Conservation (phyloP, 305 asterid genomes). For the Salvia sclarea region DNA sequence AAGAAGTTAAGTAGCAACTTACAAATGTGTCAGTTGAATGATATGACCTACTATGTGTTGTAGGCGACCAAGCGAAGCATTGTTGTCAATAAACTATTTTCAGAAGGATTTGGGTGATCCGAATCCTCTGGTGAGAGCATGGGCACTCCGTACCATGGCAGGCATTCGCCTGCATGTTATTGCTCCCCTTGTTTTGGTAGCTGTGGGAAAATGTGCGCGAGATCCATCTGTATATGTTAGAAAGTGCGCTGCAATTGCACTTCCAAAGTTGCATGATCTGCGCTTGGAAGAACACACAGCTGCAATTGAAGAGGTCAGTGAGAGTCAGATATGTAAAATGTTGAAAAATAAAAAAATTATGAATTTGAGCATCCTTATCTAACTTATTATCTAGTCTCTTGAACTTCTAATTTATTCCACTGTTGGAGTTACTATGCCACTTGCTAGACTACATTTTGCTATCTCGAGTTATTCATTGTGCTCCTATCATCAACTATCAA, state of each 20-base stretch:
- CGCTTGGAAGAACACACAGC: constrained; percentile 76
- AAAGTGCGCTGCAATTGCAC: constrained; percentile 96
- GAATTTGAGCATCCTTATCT: not conserved
- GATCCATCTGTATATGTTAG: constrained; percentile 95
- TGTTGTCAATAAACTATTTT: constrained; percentile 88
- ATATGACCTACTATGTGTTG: constrained; percentile 20
- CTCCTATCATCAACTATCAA: not conserved
- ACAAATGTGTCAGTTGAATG: constrained; percentile 16
- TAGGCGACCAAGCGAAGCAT: constrained; percentile 91
- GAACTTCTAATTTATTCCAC: not conserved
- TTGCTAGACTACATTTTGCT: constrained; percentile 19
- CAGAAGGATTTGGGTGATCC: constrained; percentile 97
- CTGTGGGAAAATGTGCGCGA: constrained; percentile 87
- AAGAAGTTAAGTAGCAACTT: not conserved
- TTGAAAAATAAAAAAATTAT: not conserved
- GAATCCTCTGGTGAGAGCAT: constrained; percentile 89
- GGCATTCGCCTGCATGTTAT: constrained; percentile 90
- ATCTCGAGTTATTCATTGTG: constrained; percentile 6
- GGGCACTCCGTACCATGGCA: constrained; percentile 98
- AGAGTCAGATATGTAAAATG: not conserved
- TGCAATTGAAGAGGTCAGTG: constrained; percentile 73
- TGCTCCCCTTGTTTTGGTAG: constrained; percentile 80
- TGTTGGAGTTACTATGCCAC: not conserved
- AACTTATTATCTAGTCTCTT: not conserved
- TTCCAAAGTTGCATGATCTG: constrained; percentile 88